phyloP scores from a whole-genome alignment of 2,329 filamentous ascomycete genomes.

The Alternaria gansuensis region DNA sequence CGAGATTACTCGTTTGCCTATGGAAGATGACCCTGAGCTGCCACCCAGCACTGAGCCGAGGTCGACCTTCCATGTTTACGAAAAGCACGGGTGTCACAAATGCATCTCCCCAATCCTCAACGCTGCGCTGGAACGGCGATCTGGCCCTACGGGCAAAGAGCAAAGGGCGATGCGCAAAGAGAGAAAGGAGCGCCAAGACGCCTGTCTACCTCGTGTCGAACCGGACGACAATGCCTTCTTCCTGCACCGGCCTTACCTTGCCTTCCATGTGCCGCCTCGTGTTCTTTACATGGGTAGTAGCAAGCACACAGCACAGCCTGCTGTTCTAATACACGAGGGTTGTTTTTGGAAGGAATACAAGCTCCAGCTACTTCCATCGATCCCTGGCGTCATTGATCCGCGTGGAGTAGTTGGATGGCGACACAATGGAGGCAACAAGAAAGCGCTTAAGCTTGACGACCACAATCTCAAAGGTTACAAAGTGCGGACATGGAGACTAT shows the following conservation, averaged over 20 bases:
- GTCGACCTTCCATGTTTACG: constrained; percentile 11
- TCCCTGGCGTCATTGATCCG: constrained; percentile 41
- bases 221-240: constrained; percentile 34
- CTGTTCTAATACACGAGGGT: constrained; percentile 38
- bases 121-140: neutral
- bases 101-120: neutral
- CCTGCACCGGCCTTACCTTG: constrained; percentile 43
- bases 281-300: constrained; percentile 37
- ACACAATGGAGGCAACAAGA: constrained; percentile 30
- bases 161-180: constrained; percentile 20
- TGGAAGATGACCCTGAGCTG: neutral
- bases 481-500: constrained; percentile 43
- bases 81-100: neutral
- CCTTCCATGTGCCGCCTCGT: constrained; percentile 42
- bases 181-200: constrained; percentile 22
- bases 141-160: constrained; percentile 25
- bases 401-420: constrained; percentile 41
- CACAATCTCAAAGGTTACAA: constrained; percentile 41
- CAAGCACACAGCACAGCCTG: constrained; percentile 24
- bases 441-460: constrained; percentile 20
- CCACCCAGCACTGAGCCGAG: neutral
- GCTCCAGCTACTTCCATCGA: constrained; percentile 39
- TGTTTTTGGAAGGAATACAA: constrained; percentile 45
- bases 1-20: neutral
- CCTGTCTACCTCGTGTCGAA: constrained; percentile 8